Conservation (phyloP, 2,329 filamentous ascomycete genomes). For the Fusarium denticulatum region DNA sequence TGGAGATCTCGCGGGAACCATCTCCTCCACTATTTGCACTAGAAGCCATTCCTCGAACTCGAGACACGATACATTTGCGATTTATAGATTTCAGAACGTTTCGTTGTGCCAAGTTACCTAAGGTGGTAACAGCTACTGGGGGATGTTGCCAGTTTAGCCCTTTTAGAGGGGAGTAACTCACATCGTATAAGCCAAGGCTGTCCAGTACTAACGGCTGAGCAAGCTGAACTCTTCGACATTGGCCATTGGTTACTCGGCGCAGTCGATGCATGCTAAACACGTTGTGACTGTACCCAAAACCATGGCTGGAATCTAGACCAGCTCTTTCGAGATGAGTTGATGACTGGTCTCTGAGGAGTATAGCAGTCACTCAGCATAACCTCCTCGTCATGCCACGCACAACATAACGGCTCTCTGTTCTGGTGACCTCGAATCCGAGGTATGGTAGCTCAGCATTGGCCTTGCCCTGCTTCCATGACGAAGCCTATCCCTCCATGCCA, state of each 20-base stretch:
- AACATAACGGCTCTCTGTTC: slow-evolving; percentile 5
- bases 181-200: neutral
- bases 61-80: slow-evolving; percentile 3
- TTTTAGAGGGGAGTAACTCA: neutral
- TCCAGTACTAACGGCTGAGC: neutral
- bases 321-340: neutral
- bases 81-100: neutral
- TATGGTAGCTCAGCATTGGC: neutral
- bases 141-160: neutral
- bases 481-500: neutral
- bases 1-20: slow-evolving; percentile 23
- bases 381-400: slow-evolving; percentile 15
- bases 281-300: neutral
- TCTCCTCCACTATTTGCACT: neutral
- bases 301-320: slow-evolving; percentile 7
- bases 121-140: neutral
- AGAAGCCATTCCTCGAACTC: neutral
- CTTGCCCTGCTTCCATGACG: slow-evolving; percentile 18
- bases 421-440: slow-evolving; percentile 19
- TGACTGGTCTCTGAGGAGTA: neutral
- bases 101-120: slow-evolving; percentile 3
- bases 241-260: neutral
- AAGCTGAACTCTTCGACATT: neutral
- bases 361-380: slow-evolving; percentile 26
- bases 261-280: neutral